phyloP scores from a whole-genome alignment of 2,329 filamentous ascomycete species.

The Cladophialophora yegresii region DNA sequence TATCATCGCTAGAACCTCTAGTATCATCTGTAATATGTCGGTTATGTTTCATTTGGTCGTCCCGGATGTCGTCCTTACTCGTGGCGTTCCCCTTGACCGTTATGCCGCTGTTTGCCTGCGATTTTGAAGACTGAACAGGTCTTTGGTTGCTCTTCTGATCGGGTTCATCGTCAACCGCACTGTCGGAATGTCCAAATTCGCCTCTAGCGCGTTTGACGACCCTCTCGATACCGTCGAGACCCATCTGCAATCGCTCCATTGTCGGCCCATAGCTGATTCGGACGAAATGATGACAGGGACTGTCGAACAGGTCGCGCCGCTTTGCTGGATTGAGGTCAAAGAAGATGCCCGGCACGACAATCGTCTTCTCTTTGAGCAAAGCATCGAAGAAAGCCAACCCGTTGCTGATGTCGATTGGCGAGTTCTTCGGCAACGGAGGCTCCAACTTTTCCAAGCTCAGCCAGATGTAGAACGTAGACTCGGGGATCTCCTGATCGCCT shows the following conservation, averaged over 20 bases:
- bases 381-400: slow-evolving; percentile 97
- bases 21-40: background rate
- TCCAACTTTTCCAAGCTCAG: slow-evolving; percentile 58
- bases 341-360: slow-evolving; percentile 96
- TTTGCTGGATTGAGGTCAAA: slow-evolving; percentile 93
- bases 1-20: slow-evolving; percentile 6
- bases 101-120: slow-evolving; percentile 6
- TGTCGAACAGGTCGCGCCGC: slow-evolving; percentile 88
- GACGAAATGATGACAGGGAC: slow-evolving; percentile 89
- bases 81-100: background rate
- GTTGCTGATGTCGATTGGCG: slow-evolving; percentile 75
- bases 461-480: slow-evolving; percentile 95
- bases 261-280: slow-evolving; percentile 77
- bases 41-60: background rate
- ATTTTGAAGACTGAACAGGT: slow-evolving; percentile 18
- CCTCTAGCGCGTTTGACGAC: slow-evolving; percentile 60
- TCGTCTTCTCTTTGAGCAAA: slow-evolving; percentile 89
- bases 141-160: slow-evolving; percentile 16
- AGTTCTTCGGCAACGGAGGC: slow-evolving; percentile 56
- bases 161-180: slow-evolving; percentile 30
- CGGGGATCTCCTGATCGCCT: slow-evolving; percentile 74
- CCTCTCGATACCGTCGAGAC: slow-evolving; percentile 80
- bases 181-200: slow-evolving; percentile 32
- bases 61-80: background rate
- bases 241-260: slow-evolving; percentile 75